Percentiles rank a stretch among this genome's conserved stretches.
Evolutionary conservation across 2,329 filamentous ascomycete species (phyloP).

Genomic region (Arthroderma uncinatum): DNA sequence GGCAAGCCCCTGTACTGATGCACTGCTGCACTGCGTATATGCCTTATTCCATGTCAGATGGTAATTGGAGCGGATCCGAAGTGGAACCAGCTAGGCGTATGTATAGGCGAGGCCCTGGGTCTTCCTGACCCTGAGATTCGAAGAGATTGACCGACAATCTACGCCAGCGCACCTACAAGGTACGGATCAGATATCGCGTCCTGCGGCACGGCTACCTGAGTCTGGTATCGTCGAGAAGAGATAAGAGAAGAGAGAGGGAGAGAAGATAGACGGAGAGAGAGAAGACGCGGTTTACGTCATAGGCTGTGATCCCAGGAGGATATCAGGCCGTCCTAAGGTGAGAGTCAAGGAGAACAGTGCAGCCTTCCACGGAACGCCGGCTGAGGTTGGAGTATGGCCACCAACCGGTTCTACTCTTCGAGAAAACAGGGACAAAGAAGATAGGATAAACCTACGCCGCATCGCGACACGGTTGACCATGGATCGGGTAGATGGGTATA

Average conservation of each 20-base stretch:
- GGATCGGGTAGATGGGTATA: not conserved
- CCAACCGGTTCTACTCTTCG: not conserved
- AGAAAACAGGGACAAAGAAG: not conserved
- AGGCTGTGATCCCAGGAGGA: not conserved
- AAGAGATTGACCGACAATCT: not conserved
- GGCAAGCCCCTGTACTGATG: not conserved
- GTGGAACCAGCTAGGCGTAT: conserved; percentile 1
- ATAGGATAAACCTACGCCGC: not conserved
- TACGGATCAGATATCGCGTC: not conserved
- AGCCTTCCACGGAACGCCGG: too few species aligned
- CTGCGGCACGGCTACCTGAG: not conserved
- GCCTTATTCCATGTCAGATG: conserved; percentile 1
- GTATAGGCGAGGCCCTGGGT: not conserved
- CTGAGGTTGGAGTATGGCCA: too few species aligned
- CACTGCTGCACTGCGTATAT: conserved; percentile 2
- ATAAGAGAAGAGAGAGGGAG: not conserved
- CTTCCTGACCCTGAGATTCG: not conserved
- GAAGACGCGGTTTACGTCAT: not conserved
- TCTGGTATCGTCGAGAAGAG: not conserved
- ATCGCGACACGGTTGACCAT: not conserved
- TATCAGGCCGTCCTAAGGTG: not conserved
- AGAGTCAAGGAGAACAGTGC: too few species aligned
- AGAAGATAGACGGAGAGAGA: not conserved
- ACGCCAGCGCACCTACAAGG: not conserved
- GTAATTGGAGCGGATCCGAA: not conserved